Evolutionary conservation across 148 eudicot genomes (phyloP).

Genomic region (Rhododendron vialii): DNA sequence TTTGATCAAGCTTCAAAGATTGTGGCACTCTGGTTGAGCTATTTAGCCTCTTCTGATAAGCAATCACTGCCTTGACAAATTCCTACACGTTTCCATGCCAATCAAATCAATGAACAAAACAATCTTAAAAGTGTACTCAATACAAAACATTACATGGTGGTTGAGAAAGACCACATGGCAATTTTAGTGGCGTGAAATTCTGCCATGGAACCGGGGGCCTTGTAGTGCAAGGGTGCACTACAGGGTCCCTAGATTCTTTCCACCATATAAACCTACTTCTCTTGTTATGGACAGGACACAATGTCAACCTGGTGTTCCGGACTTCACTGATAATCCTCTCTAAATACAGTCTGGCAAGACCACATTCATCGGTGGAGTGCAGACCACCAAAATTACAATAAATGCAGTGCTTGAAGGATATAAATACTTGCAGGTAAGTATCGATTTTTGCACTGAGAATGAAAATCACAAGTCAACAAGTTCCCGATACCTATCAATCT

Average conservation of each 20-base stretch:
- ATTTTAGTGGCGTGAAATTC: too few relatives aligned
- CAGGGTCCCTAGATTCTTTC: not conserved
- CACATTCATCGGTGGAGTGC: too few relatives aligned
- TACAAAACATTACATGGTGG: not conserved
- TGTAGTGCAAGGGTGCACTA: too few relatives aligned
- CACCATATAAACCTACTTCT: not conserved
- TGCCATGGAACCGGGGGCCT: too few relatives aligned
- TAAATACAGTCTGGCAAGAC: too few relatives aligned
- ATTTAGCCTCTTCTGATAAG: conserved; percentile 56
- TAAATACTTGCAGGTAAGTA: too few relatives aligned
- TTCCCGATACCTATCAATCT: not conserved
- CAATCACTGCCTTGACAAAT: conserved; percentile 70
- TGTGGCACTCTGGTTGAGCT: conserved; percentile 31
- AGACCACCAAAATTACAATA: too few relatives aligned
- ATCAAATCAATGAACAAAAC: not conserved
- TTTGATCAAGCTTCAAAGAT: conserved; percentile 40
- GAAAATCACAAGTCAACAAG: not conserved
- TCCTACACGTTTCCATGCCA: conserved; percentile 35
- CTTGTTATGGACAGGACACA: too few relatives aligned
- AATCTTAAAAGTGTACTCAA: not conserved
- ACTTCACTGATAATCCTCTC: too few relatives aligned
- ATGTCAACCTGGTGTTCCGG: too few relatives aligned
- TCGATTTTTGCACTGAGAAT: too few relatives aligned
- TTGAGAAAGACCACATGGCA: too few relatives aligned
- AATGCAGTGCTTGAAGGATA: not conserved